Base-by-base conservation (phyloP, 495 filamentous ascomycete genomes). In the Delitschia confertaspora region DNA sequence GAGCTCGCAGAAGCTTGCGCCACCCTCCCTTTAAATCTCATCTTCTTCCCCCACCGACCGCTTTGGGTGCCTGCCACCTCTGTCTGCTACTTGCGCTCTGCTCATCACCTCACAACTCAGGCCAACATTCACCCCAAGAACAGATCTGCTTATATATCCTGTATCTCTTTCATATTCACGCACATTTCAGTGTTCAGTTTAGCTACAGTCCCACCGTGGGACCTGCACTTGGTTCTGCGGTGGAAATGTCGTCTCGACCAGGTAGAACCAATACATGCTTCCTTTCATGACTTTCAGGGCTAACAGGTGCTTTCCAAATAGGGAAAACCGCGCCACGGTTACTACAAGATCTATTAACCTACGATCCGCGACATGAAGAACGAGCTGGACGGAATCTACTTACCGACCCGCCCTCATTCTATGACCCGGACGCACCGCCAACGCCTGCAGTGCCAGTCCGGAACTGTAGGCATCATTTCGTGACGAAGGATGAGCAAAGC, bases 321-420 rank as follows among this genome's bases (percentile, higher is more conserved):
- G 79, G 79, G 47, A 82, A 80, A 63, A 75, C 73, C 47, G 71
- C 75, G 36, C 79, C 78, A 7, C 71, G 73, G 34, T 67, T 83
- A 38, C 60, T 74, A 31, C 59, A 74, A 43, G 79, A 81, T 57
- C 63, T 83, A 33, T 44, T 65, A 17, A 49, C 60, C 22, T 79
- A 79, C 52, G 76, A 83, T 49, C 70, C 75, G 17, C 61, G 63
- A 16, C 60, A 71, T 39, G 66, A 66, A 19, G 58, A 65, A 42
- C 55, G 51, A 13, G 66, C 60, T 17, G 68, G 67, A 32, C 67
- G 63, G 34, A 80, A 80, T 55, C 43, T 75, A 16, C 72, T 81
- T 35, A 65, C 71, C 10, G 61, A 74, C 36, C 58, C 69, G 5
- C 71, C 76, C 2, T 64, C 71, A 4, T 66, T 64, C n/a, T 61